Conservation (phyloP, 768 basidiomycete genomes). For the Tylopilus subfusipes region DNA sequence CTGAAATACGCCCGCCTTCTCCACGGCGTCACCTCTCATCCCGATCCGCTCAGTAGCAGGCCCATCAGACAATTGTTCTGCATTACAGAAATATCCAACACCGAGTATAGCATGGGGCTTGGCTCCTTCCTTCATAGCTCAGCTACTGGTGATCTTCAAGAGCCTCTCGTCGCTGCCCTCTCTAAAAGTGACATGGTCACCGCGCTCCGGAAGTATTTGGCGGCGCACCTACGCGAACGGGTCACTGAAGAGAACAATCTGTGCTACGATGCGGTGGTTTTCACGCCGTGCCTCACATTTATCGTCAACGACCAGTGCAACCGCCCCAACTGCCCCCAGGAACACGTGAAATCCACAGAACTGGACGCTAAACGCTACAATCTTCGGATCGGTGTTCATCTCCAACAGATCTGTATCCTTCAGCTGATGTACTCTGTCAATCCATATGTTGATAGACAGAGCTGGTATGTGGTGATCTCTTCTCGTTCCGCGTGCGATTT, state of each 20-base stretch:
- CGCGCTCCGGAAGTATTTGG: constrained; percentile 25
- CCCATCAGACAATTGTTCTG: constrained; percentile 30
- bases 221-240: constrained; percentile 23
- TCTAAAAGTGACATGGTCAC: constrained; percentile 21
- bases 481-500: background rate
- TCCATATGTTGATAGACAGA: background rate
- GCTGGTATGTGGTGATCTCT: background rate
- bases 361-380: constrained; percentile 38
- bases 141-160: background rate
- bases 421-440: constrained; percentile 28
- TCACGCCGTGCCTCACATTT: constrained; percentile 40
- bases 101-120: constrained; percentile 6
- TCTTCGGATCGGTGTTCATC: constrained; percentile 39
- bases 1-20: constrained; percentile 7
- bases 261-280: constrained; percentile 25
- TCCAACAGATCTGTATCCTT: constrained; percentile 50
- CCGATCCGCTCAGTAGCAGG: constrained; percentile 1
- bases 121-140: constrained; percentile 9
- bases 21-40: background rate
- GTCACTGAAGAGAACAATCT: constrained; percentile 34
- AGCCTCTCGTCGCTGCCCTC: background rate
- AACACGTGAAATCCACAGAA: constrained; percentile 32
- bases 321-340: constrained; percentile 31
- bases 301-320: constrained; percentile 33
- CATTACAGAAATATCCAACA: constrained; percentile 7